A percentile compares a stretch with the other conserved stretches of the same genome.
These are phyloP conservation scores for Mycena citricolor DNA, from an alignment of 1,284 basidiomycete genomes.

Conservation along the genomic window DNA sequence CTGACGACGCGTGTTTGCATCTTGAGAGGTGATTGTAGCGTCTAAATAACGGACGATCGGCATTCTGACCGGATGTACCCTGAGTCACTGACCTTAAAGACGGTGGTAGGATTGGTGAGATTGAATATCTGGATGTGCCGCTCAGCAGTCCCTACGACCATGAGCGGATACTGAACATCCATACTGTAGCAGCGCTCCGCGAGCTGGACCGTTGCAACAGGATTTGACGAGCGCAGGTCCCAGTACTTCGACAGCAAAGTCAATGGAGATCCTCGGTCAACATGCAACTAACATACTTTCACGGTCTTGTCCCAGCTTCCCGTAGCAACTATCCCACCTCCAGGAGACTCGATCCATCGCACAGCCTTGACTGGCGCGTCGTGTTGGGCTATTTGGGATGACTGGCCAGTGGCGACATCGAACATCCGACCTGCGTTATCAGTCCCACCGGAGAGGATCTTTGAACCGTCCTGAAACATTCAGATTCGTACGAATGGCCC, in stretches of 20 bases:
- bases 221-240: slow-evolving; percentile 76
- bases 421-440: slow-evolving; percentile 85
- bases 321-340: slow-evolving; percentile 74
- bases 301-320: slow-evolving; percentile 93
- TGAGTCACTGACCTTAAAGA: slow-evolving; percentile 60
- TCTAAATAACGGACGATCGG: slow-evolving; percentile 40
- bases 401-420: slow-evolving; percentile 75
- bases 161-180: slow-evolving; percentile 82
- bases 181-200: slow-evolving; percentile 90
- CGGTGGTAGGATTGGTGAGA: slow-evolving; percentile 74
- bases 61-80: slow-evolving; percentile 1
- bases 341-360: slow-evolving; percentile 71
- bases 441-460: slow-evolving; percentile 80
- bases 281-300: slow-evolving; percentile 52
- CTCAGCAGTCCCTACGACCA: slow-evolving; percentile 95
- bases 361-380: slow-evolving; percentile 80
- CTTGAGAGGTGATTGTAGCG: slow-evolving; percentile 82
- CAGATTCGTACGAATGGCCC: no score
- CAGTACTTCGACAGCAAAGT: slow-evolving; percentile 70
- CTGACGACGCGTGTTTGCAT: slow-evolving; percentile 92
- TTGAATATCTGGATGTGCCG: slow-evolving; percentile 89
- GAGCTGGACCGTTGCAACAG: slow-evolving; percentile 77
- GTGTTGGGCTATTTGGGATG: slow-evolving; percentile 78
- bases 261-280: not conserved
- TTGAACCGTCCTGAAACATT: slow-evolving; percentile 65